Evolutionary conservation across 2,329 filamentous ascomycete species (phyloP).

Genomic region (Monilinia laxa): DNA sequence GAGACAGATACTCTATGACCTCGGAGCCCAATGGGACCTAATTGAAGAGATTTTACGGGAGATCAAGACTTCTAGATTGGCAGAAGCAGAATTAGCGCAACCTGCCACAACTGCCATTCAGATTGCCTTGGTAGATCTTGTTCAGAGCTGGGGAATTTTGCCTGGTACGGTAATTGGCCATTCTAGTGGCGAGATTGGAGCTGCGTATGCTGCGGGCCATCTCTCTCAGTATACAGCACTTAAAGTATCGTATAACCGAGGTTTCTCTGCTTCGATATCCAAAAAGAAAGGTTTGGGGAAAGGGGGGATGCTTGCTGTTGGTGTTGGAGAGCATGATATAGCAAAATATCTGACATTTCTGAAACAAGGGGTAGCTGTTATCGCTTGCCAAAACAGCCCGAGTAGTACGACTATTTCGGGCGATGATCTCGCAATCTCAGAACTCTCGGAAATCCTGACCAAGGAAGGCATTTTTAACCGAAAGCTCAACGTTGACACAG

Average conservation of each 20-base stretch:
- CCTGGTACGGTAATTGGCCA: constrained; percentile 35
- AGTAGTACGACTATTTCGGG: constrained; percentile 32
- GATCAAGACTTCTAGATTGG: too few relatives aligned
- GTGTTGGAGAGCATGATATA: constrained; percentile 35
- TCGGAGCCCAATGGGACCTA: too few relatives aligned
- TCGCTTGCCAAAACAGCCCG: constrained; percentile 39
- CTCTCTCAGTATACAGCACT: constrained; percentile 32
- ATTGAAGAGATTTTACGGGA: too few relatives aligned
- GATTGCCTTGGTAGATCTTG: constrained; percentile 46
- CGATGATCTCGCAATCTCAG: constrained; percentile 22
- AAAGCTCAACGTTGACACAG: constrained; percentile 18
- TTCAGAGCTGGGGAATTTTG: constrained; percentile 41
- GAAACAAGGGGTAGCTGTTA: constrained; percentile 15
- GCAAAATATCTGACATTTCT: background rate
- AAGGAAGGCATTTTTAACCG: constrained; percentile 28
- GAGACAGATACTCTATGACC: too few relatives aligned
- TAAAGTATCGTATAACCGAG: constrained; percentile 36
- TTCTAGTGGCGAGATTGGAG: constrained; percentile 38
- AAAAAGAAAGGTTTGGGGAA: constrained; percentile 35
- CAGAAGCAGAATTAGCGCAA: constrained; percentile 44
- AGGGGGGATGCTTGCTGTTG: constrained; percentile 52
- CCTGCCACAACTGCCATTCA: constrained; percentile 49
- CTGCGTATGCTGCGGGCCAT: constrained; percentile 36
- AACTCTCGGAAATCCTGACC: constrained; percentile 28
- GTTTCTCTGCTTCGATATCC: constrained; percentile 33